Percentiles rank a stretch among this genome's conserved stretches.
phyloP scores from a whole-genome alignment of 306 rosid genomes.

The Inga leiocalycina region DNA sequence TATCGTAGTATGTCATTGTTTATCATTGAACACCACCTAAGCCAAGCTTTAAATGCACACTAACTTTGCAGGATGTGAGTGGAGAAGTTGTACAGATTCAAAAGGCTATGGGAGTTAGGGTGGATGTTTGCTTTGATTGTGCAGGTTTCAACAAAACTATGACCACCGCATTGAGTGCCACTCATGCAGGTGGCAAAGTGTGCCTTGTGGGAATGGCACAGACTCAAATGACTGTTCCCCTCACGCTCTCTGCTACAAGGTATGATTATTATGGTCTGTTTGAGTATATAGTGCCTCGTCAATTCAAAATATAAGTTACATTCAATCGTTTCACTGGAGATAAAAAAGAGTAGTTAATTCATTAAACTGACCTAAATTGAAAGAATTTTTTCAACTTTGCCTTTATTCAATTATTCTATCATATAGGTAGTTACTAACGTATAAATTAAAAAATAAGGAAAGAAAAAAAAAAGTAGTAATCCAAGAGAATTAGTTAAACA shows the following conservation, averaged over 20 bases:
- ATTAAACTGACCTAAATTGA: too few relatives aligned
- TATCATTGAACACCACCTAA: neutral
- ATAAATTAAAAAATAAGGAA: too few relatives aligned
- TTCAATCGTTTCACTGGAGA: too few relatives aligned
- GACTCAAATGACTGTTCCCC: constrained; percentile 78
- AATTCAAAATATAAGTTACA: too few relatives aligned
- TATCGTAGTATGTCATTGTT: constrained; percentile 5
- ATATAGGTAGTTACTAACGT: too few relatives aligned
- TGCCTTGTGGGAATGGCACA: constrained; percentile 93
- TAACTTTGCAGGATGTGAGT: constrained; percentile 57
- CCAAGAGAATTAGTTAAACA: neutral
- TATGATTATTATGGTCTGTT: constrained; percentile 13
- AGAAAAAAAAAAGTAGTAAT: too few relatives aligned
- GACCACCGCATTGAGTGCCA: constrained; percentile 81
- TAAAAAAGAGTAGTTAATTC: too few relatives aligned
- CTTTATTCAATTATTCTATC: too few relatives aligned
- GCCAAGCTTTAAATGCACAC: constrained; percentile 21
- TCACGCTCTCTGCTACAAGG: constrained; percentile 86
- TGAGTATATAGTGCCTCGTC: too few relatives aligned
- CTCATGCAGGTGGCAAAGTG: constrained; percentile 80
- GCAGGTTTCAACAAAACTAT: constrained; percentile 88
- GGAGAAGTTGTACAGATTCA: constrained; percentile 66
- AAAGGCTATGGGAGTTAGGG: constrained; percentile 55
- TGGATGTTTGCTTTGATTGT: constrained; percentile 81
- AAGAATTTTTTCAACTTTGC: too few relatives aligned